Evolutionary conservation across 1,139 yeast species (phyloP).

Genomic region (Pichia sp.): DNA sequence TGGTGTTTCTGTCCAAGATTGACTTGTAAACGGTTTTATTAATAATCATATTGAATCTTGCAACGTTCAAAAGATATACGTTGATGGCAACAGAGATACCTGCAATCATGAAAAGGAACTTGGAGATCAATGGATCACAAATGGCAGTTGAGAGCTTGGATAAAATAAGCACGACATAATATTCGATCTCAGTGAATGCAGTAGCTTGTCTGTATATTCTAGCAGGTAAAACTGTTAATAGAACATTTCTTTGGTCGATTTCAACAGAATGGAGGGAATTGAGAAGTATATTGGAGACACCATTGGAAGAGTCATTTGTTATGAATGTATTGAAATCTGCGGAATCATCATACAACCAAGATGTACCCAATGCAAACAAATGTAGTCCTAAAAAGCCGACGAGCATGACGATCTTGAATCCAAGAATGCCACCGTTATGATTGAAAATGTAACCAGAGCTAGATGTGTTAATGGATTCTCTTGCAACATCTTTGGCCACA

Average conservation of each 20-base stretch:
- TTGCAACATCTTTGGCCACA: constrained; percentile 68
- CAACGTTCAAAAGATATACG: constrained; percentile 73
- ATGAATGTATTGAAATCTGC: constrained; percentile 28
- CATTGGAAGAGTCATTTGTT: constrained; percentile 9
- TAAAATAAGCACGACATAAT: constrained; percentile 44
- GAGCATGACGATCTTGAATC: constrained; percentile 61
- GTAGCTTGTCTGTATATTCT: constrained; percentile 67
- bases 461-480: constrained; percentile 33
- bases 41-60: constrained; percentile 42
- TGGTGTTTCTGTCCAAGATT: neutral
- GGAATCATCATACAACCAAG: constrained; percentile 57
- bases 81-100: constrained; percentile 74
- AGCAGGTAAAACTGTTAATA: constrained; percentile 63
- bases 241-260: constrained; percentile 9
- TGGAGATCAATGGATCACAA: constrained; percentile 75
- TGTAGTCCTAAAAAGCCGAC: constrained; percentile 67
- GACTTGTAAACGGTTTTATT: neutral
- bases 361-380: constrained; percentile 65
- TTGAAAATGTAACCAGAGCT: constrained; percentile 23
- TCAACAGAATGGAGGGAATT: constrained; percentile 2
- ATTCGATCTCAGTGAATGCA: constrained; percentile 58
- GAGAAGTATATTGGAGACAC: constrained; percentile 30
- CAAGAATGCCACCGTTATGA: constrained; percentile 39
- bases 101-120: constrained; percentile 65
- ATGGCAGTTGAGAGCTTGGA: constrained; percentile 64